Evolutionary conservation across 116 monocot genomes (phyloP), one percentile per base, ranked within the genome.

Genomic region (Zostera marina): DNA sequence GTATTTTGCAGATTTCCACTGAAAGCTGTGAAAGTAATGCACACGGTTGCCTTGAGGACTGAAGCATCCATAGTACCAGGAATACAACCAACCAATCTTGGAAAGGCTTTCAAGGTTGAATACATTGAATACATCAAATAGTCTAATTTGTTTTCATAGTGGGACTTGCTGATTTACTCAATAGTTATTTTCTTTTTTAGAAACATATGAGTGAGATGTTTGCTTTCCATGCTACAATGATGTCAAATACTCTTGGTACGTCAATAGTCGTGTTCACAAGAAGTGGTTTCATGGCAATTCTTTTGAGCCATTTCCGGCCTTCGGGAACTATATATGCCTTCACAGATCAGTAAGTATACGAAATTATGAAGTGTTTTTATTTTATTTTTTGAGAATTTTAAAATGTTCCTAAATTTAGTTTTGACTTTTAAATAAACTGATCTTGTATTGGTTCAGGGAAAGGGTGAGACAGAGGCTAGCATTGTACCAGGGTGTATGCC

Each of bases 21-120:
- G 66, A 99, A 99, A 91, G 91, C 99, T 59, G 99, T 90, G 42
- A 99, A 99, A 67, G 99, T 99, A 16, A 99, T 99, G 99, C 99
- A 99, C 54, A 81, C 99, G 41, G 99, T 99, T 65, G 74, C 99
- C 32, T 71, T 99, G 61, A 77, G 99, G 63, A 99, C 99, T 61
- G 99, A 99, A 69, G 91, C 86, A 56, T 81, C 99, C 17, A 66
- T 88, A 1, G 63, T 61, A 53, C 79, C 78, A 73, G 85, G 81
- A 63, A 74, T 81, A 42, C 74, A 58, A 67, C 91, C 91, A 39
- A 56, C 70, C 12, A 87, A 99, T 71, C 81, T 99, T 61, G 91
- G 99, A 39, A 76, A 75, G 41, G 99, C 79, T 67, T 91, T 91
- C 77, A 87, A 91, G 99, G 99, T 99, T 57, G 20, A 16, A 22